Evolutionary conservation across 2,329 filamentous ascomycete species (phyloP).

Genomic region (Ascochyta lentis): DNA sequence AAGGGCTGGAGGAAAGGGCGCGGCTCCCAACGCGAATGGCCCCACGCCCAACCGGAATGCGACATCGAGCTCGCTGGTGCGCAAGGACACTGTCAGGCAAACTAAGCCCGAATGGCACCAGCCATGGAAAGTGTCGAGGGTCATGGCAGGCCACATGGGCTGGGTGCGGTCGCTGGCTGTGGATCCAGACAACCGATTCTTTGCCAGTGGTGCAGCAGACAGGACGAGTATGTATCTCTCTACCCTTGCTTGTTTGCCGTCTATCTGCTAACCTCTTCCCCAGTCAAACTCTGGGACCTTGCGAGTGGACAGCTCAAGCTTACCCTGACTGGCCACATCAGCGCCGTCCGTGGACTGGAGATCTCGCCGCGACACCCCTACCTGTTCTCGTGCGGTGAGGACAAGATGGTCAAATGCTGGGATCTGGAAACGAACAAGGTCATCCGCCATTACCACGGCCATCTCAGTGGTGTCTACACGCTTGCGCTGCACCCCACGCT

Average conservation of each 20-base stretch:
- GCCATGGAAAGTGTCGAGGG: constrained; percentile 97
- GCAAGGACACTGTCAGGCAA: constrained; percentile 69
- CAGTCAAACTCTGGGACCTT: constrained; percentile 94
- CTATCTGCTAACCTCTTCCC: not conserved
- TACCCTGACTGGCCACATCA: constrained; percentile 42
- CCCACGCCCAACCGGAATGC: constrained; percentile 59
- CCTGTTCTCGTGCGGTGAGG: constrained; percentile 95
- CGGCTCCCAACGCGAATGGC: constrained; percentile 63
- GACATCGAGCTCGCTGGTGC: constrained; percentile 64
- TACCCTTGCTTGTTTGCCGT: not conserved
- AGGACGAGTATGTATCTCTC: constrained; percentile 61
- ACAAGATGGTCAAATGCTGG: constrained; percentile 99
- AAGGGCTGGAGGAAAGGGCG: constrained; percentile 54
- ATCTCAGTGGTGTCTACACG: constrained; percentile 94
- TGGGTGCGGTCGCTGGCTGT: constrained; percentile 80
- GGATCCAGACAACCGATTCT: constrained; percentile 97
- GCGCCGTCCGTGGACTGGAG: constrained; percentile 69
- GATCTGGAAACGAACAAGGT: constrained; percentile 99
- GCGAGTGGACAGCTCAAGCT: constrained; percentile 68
- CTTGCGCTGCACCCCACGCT: constrained; percentile 91
- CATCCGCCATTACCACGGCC: constrained; percentile 83
- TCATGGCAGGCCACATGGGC: constrained; percentile 94
- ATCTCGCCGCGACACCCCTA: constrained; percentile 95
- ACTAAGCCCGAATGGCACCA: constrained; percentile 93
- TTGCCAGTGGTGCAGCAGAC: constrained; percentile 93